Evolutionary conservation across 805 yeast genomes (phyloP), one percentile per base, ranked within the genome.

Genomic region (Wickerhamiella allomyrinae): DNA sequence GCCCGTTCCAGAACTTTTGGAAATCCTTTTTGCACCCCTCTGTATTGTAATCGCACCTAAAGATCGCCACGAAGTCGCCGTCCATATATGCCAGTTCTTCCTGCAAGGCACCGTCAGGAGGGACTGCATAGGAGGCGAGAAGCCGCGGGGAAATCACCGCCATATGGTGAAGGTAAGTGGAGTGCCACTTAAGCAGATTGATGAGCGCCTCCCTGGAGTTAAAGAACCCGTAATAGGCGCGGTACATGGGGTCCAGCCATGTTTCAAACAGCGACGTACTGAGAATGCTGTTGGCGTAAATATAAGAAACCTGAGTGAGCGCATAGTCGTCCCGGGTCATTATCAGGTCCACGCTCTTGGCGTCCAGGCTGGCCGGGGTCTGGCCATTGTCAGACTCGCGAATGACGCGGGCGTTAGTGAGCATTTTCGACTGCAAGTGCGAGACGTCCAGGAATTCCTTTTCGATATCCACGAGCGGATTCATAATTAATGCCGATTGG

Each of bases 121-220:
- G 44, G 40, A 46, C 27, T 10, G 57, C 57, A 10, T 48, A 47
- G 10, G 68, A 51, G 21, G 57, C 73, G 34, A 79, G 68, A 8
- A 71, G 61, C 53, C 76, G 71, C 35, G 76, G 69, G 10, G 85
- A 82, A 1, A 91, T 73, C 13, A 89, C 59, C 0, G 85, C 79
- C 3, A 91, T 68, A 54, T 76, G 79, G 42, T 80, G 70, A 50
- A 91, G 67, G 21, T 81, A 63, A 22, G 72, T 74, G 10, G 95
- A 94, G 57, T 89, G 98, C 98, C 97, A 91, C 60, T 85, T 96
- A 51, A 86, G 66, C 36, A 86, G 67, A 57, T 91, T 97, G n/a
- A 83, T 72, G 34, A 89, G 56, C 0, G 91, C 87, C 6, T 61
- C 55, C 35, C 49, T 48, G 24, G 62, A 79, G 41, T 71, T 71